Percentiles rank a stretch among this genome's conserved stretches.
Conservation (phyloP, 2,329 filamentous ascomycete species). For the Berkeleyomyces rouxiae region DNA sequence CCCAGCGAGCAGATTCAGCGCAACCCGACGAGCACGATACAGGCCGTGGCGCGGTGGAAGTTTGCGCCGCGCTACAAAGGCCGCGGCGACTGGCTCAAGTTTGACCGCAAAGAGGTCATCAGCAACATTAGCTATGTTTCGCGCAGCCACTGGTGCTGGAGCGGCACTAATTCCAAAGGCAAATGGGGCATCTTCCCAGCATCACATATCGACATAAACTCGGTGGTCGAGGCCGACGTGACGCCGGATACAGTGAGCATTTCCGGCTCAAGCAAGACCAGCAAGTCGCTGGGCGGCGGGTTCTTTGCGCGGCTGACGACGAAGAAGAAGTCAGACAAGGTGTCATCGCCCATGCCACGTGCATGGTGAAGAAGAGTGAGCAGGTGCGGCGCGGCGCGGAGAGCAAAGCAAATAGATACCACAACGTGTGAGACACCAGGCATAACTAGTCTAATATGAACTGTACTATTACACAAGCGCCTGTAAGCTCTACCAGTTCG, state of each 20-base stretch:
- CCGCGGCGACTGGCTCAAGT: slow-evolving; percentile 34
- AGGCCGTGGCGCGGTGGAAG: slow-evolving; percentile 36
- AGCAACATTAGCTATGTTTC: slow-evolving; percentile 42
- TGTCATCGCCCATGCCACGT: background rate
- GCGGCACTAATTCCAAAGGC: slow-evolving; percentile 34
- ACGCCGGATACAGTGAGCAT: background rate
- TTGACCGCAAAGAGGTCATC: slow-evolving; percentile 50
- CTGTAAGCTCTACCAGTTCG: too few relatives aligned
- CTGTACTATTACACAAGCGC: too few relatives aligned
- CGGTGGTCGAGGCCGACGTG: slow-evolving; percentile 23
- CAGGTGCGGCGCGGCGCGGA: background rate
- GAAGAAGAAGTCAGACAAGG: slow-evolving; percentile 8
- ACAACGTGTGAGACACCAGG: too few relatives aligned
- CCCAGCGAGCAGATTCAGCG: slow-evolving; percentile 29
- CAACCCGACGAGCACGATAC: slow-evolving; percentile 28
- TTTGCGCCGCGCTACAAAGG: slow-evolving; percentile 28
- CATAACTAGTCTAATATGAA: too few relatives aligned
- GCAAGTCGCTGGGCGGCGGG: background rate
- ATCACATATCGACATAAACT: slow-evolving; percentile 30
- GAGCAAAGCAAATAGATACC: background rate
- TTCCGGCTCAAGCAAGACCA: slow-evolving; percentile 2
- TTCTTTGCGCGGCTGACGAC: slow-evolving; percentile 8
- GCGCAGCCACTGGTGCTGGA: slow-evolving; percentile 39
- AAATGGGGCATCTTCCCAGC: slow-evolving; percentile 37
- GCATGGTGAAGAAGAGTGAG: background rate